These are phyloP conservation scores for Brassica juncea DNA, from an alignment of 345 rosid genomes.

Conservation along the genomic window DNA sequence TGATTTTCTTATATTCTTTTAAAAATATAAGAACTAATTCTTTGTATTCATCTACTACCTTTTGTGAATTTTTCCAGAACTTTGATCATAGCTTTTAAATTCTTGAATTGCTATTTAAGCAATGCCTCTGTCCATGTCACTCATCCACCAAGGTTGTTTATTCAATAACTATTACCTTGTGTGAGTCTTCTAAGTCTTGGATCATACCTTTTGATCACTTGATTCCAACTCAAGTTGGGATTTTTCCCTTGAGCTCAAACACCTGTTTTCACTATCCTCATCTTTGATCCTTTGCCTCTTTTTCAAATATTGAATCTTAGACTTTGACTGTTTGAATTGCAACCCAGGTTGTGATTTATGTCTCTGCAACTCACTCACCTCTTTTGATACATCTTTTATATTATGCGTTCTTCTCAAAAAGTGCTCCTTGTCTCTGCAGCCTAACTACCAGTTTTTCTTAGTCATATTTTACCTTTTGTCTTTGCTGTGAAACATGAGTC, in stretches of 20 bases:
- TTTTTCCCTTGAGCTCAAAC: too few species aligned
- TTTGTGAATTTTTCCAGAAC: not conserved
- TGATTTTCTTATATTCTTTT: too few species aligned
- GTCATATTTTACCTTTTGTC: not conserved
- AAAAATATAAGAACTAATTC: not conserved
- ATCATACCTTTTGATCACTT: too few species aligned
- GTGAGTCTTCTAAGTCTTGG: too few species aligned
- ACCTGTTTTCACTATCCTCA: too few species aligned
- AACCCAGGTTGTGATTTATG: not conserved
- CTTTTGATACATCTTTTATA: not conserved
- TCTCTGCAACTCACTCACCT: not conserved
- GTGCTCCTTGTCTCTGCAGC: not conserved
- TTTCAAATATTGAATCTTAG: too few species aligned
- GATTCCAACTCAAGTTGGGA: too few species aligned
- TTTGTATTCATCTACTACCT: not conserved
- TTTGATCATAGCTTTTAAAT: not conserved
- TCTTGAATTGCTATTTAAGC: not conserved
- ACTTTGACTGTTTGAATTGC: not conserved
- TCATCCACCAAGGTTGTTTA: too few species aligned
- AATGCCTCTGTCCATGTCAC: not conserved
- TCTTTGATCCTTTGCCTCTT: too few species aligned
- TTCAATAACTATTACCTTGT: too few species aligned
- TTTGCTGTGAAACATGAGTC: not conserved
- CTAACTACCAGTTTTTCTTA: not conserved
- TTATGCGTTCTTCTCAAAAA: not conserved